Percentiles rank a stretch among this genome's conserved stretches.
These are phyloP conservation scores for Naganishia friedmannii DNA, from an alignment of 768 basidiomycete species.

Conservation along the genomic window DNA sequence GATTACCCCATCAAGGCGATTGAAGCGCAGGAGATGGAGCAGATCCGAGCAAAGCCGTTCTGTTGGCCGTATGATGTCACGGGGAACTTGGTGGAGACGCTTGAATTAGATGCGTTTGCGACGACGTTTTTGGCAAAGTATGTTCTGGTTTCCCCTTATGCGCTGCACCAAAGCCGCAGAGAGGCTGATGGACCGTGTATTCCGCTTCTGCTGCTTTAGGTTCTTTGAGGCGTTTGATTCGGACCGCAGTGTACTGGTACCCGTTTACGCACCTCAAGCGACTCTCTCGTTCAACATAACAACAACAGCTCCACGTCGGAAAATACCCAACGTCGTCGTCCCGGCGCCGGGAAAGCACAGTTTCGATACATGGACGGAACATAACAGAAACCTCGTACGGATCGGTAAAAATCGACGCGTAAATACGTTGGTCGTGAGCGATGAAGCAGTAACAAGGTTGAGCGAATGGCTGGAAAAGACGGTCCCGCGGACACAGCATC, in stretches of 20 bases:
- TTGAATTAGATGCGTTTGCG: constrained; percentile 72
- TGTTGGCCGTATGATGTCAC: constrained; percentile 66
- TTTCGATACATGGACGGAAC: not conserved
- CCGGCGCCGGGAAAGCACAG: constrained; percentile 47
- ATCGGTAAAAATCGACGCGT: constrained; percentile 28
- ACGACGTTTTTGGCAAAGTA: constrained; percentile 62
- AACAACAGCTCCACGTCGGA: constrained; percentile 74
- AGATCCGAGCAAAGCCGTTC: constrained; percentile 54
- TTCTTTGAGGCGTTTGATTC: constrained; percentile 83
- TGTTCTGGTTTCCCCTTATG: constrained; percentile 24
- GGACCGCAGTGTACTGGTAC: constrained; percentile 64
- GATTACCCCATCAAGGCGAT: constrained; percentile 54
- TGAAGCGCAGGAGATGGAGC: constrained; percentile 54
- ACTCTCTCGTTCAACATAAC: constrained; percentile 88
- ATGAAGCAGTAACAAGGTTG: constrained; percentile 55
- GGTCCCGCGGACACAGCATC: constrained; percentile 78
- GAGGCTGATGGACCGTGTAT: not conserved
- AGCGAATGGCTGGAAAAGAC: constrained; percentile 59
- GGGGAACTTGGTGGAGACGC: constrained; percentile 55
- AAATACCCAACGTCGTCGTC: constrained; percentile 42
- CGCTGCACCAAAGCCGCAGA: constrained; percentile 24
- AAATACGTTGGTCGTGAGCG: constrained; percentile 67
- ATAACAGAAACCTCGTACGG: constrained; percentile 39
- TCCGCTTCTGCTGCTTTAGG: constrained; percentile 52
- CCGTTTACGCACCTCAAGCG: constrained; percentile 78